Conservation (phyloP, 768 basidiomycete genomes). For the Serendipita sp. region DNA sequence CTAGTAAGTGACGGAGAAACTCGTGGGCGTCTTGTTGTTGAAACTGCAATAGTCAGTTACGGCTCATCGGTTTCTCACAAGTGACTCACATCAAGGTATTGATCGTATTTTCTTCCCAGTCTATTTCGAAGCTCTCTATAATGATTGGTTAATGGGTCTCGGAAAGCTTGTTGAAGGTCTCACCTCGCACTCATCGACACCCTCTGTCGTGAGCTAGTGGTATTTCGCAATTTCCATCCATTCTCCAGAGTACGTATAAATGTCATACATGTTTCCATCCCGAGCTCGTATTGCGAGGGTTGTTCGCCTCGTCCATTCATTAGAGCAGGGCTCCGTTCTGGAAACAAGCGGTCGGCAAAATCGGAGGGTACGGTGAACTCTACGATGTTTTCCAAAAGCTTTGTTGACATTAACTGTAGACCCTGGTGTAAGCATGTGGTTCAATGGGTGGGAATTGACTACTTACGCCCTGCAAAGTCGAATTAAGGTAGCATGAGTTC, state of each 20-base stretch:
- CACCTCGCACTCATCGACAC: slow-evolving; percentile 53
- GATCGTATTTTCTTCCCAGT: slow-evolving; percentile 76
- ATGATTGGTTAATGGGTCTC: background rate
- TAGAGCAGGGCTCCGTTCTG: slow-evolving; percentile 32
- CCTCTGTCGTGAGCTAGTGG: slow-evolving; percentile 22
- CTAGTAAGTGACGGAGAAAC: slow-evolving; percentile 73
- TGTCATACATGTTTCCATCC: slow-evolving; percentile 55
- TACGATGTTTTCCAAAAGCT: slow-evolving; percentile 39
- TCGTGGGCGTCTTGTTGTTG: slow-evolving; percentile 95
- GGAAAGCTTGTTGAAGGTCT: slow-evolving; percentile 17
- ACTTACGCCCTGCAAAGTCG: slow-evolving; percentile 75
- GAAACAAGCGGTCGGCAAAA: slow-evolving; percentile 34
- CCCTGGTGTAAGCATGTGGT: slow-evolving; percentile 5
- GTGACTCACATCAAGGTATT: slow-evolving; percentile 54
- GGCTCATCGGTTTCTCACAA: background rate
- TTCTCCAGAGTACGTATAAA: slow-evolving; percentile 44
- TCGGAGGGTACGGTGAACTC: slow-evolving; percentile 31
- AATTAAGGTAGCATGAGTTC: slow-evolving; percentile 87
- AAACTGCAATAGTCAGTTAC: slow-evolving; percentile 25
- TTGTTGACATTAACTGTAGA: slow-evolving; percentile 49
- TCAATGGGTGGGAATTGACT: slow-evolving; percentile 16
- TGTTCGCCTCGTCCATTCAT: slow-evolving; percentile 48
- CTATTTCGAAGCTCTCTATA: slow-evolving; percentile 44
- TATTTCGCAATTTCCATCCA: slow-evolving; percentile 48
- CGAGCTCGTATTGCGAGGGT: slow-evolving; percentile 37